Evolutionary conservation across 169 alveolate species (phyloP), one percentile per base, ranked within the genome.

Genomic region (Eimeria acervulina): DNA sequence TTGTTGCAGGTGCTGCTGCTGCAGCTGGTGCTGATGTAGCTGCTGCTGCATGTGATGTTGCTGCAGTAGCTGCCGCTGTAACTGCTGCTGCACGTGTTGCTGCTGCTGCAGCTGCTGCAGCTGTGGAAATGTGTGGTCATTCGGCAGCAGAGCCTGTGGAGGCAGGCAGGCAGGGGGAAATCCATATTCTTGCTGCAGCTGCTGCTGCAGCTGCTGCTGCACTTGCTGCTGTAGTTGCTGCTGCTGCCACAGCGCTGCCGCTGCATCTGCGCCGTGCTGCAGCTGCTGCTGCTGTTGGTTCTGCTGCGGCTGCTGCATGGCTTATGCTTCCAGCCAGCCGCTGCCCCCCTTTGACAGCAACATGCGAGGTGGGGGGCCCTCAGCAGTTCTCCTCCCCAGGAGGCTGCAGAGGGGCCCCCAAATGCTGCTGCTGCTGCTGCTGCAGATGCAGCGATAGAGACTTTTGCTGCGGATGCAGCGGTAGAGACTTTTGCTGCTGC

Each of bases 291-390:
- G 90, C 72, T 78, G 88, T 33, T 33, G 8, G 90, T 44, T 8
- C 90, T 81, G 90, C 66, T 81, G 87, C 90, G 70, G 90, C 90
- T 42, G 90, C 40, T 51, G 90, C 90, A 81, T 42, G 28, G 40
- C 66, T 42, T 72, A 70, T 21, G 72, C 42, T 19, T 26, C 42
- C 68, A 38, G 47, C 47, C 66, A 23, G 70, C 90, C 90, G 72
- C 70, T 44, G 47, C 90, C 90, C 70, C 28, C 87, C 33, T 5
- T 5, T 8, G 87, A 76, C 59, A 40, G 87, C 87, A 42, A 61
- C 87, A 76, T 76, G 87, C 87, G 87, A 26, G 63, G 87, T 36
- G 59, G n/a, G 15, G 31, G 44, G 70, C 68, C 89, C 33, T 78
- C 36, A 13, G 33, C 89, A 51, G 63, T 78, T 28, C n/a, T n/a